Base-by-base conservation (phyloP, 768 basidiomycete genomes). In the Pleurotus cornucopiae region DNA sequence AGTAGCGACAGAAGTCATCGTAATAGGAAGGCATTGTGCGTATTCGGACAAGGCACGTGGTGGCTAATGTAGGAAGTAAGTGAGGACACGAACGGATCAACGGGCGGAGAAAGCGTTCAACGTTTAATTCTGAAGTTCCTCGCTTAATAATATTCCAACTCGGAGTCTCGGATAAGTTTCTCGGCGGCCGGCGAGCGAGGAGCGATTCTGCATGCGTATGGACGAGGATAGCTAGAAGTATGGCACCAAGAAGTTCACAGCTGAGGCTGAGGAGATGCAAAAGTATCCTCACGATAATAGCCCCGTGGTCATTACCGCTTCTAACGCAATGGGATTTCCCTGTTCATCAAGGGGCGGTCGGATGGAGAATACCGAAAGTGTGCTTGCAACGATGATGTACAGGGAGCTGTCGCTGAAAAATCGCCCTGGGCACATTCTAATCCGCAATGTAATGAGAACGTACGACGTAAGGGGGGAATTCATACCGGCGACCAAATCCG, bases 401-500 rank as follows among this genome's bases (percentile, higher is more conserved):
- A 66, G 34, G 2, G 62, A 54, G 11, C 61, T 58, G 47, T 61
- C 40, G 11, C 38, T 58, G 38, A 68, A 58, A 46, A 62, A 62
- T 6, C 64, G 59, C 2, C 67, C 67, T 5, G 67, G 67, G 41
- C 66, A 67, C 30, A 62, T 63, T 45, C 66, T 55, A 54, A 23
- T 7, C 23, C 41, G 21, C 13, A 23, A 13, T 18, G 16, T 14
- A 53, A 51, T n/a, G 37, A n/a, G n/a, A 26, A 34, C 25, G 21
- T 37, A 12, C 14, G 2, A 40, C 0, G 6, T n/a, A 38, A 11
- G 6, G 11, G 4, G 23, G 6, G 16, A 43, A 56, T 12, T 56
- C 64, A 18, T 30, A 69, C 68, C 70, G 61, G 30, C 70, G 64
- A 11, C 72, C 72, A 61, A 64, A 71, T 13, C 72, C 69, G 56